Base-by-base conservation (phyloP, 2,329 filamentous ascomycete species). In the Pyrenochaeta sp. region DNA sequence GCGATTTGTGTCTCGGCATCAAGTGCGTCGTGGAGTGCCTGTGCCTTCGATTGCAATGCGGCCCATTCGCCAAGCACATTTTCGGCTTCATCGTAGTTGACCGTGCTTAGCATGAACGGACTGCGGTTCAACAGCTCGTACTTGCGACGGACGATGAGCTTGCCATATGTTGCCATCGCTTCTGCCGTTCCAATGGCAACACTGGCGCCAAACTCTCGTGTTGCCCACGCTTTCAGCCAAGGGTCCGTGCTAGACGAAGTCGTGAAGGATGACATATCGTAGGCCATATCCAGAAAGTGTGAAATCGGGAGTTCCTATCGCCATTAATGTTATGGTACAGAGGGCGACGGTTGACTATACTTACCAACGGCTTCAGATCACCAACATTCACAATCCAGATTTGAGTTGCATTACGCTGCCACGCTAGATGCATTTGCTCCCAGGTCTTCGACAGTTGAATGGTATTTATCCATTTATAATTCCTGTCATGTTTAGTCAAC, bases 321-420 rank as follows among this genome's bases (percentile, higher is more conserved):
- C n/a, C n/a, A n/a, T n/a, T n/a, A n/a, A n/a, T 24, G 27, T 31
- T 23, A 29, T 28, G 21, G 39, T 39, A n/a, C 35, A 26, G 8
- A 34, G 15, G 6, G 28, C n/a, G n/a, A n/a, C n/a, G n/a, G n/a
- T n/a, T n/a, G n/a, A n/a, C n/a, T n/a, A 32, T 15, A 65, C 34
- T 61, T 74, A n/a, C 74, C 9, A 84, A 71, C 1, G 80, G 80
- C 65, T 86, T 86, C 34, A 86, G 69, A 54, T 87, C 83, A 15
- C 82, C 83, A 11, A 86, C 79, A 51, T 87, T 86, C 47, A 85
- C 80, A 29, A 86, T 75, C 83, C 83, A 86, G 42, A 86, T 83
- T 19, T 80, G 72, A 40, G 78, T 75, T 3, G 81, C 83, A 7
- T 80, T 72, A 21, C 80, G 75, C 19, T 80, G 72, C 41, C 83